Percentiles rank a stretch among this genome's conserved stretches.
These are phyloP conservation scores for Trichomonascus vanleenenianus DNA, from an alignment of 805 yeast species.

Conservation along the genomic window DNA sequence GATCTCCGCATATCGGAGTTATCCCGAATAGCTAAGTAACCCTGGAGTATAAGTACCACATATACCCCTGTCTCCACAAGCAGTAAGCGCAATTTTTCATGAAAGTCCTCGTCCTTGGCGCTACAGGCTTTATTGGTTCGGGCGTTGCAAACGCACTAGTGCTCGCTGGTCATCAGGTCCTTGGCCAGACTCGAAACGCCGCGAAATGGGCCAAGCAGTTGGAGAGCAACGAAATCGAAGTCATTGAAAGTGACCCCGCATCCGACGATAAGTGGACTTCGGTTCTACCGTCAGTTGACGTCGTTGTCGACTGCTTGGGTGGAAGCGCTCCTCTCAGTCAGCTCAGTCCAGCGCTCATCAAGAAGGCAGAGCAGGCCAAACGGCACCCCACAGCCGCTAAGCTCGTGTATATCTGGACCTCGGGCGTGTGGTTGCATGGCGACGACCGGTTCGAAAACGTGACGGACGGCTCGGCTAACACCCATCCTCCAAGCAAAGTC, in stretches of 20 bases:
- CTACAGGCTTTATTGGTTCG: neutral
- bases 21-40: too few relatives aligned
- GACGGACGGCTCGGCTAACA: neutral
- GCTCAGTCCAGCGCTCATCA: neutral
- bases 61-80: too few relatives aligned
- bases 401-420: neutral
- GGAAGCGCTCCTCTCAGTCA: neutral
- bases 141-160: neutral
- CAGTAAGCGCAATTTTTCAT: too few relatives aligned
- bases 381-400: neutral
- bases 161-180: neutral
- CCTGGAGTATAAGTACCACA: too few relatives aligned
- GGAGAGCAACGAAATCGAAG: neutral
- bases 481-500: neutral
- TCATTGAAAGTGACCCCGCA: neutral
- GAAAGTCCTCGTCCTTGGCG: neutral
- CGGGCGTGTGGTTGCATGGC: neutral
- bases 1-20: too few relatives aligned
- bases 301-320: neutral
- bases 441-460: neutral
- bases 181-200: neutral
- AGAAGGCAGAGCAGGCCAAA: neutral
- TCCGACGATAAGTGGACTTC: slow-evolving; percentile 1
- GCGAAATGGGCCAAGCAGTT: neutral
- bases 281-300: neutral